These are phyloP conservation scores for Xylaria sp. DNA, from an alignment of 2,329 filamentous ascomycete genomes.

Conservation along the genomic window DNA sequence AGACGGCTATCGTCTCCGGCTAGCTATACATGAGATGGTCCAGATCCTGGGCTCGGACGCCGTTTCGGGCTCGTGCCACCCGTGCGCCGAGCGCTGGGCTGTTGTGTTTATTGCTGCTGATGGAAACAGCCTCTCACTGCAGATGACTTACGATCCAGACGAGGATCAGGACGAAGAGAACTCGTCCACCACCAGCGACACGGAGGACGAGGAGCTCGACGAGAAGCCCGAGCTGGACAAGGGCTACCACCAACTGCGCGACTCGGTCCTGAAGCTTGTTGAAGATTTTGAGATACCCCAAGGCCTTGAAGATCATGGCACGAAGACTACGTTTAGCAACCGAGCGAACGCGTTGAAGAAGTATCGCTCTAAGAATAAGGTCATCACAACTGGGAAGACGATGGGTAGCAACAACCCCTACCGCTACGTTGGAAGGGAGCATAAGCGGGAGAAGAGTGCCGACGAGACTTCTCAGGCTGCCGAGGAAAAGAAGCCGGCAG, in stretches of 20 bases:
- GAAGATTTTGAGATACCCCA: slow-evolving; percentile 81
- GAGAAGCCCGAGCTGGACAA: slow-evolving; percentile 69
- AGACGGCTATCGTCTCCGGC: slow-evolving; percentile 65
- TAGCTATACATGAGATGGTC: slow-evolving; percentile 72
- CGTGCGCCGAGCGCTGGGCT: slow-evolving; percentile 81
- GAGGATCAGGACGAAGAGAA: slow-evolving; percentile 67
- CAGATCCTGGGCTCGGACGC: slow-evolving; percentile 66
- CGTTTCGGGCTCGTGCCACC: slow-evolving; percentile 70
- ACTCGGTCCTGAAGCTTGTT: slow-evolving; percentile 78
- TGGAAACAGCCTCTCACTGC: slow-evolving; percentile 68
- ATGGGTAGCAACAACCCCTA: slow-evolving; percentile 64
- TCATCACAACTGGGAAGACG: slow-evolving; percentile 54
- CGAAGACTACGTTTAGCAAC: slow-evolving; percentile 70
- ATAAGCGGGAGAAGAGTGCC: slow-evolving; percentile 27
- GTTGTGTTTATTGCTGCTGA: slow-evolving; percentile 78
- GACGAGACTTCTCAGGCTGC: slow-evolving; percentile 36
- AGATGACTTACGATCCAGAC: slow-evolving; percentile 73
- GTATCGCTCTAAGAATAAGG: slow-evolving; percentile 62
- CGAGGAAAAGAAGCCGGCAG: slow-evolving; percentile 32
- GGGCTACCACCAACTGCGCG: slow-evolving; percentile 79
- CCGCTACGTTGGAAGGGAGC: slow-evolving; percentile 41
- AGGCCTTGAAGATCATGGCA: slow-evolving; percentile 60
- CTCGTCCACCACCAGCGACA: slow-evolving; percentile 61
- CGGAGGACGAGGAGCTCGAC: slow-evolving; percentile 64
- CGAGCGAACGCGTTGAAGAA: slow-evolving; percentile 64